Conservation (phyloP, 176 grass and related monocot species). For the Avena insularis region DNA sequence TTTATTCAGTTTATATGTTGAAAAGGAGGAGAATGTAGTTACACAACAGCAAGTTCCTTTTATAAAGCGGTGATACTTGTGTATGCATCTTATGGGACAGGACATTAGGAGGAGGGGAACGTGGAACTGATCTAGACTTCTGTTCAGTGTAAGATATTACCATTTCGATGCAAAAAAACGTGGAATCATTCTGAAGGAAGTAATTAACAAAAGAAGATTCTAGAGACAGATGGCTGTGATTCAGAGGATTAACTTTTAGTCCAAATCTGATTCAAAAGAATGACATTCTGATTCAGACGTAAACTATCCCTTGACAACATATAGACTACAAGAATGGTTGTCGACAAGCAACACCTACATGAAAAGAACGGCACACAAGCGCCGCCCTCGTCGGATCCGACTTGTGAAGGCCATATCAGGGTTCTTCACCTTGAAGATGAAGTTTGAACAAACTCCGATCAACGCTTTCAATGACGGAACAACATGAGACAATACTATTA, state of each 20-base stretch:
- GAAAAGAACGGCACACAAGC: no score
- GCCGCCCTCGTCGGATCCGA: no score
- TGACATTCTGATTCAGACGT: no score
- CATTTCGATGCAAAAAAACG: neutral
- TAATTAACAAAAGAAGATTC: neutral
- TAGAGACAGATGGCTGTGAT: neutral
- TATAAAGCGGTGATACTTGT: slow-evolving; percentile 13
- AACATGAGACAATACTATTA: no score
- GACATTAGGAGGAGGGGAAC: neutral
- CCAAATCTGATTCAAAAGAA: neutral
- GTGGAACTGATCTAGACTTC: neutral
- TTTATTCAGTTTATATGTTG: neutral
- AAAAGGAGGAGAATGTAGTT: neutral
- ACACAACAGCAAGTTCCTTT: slow-evolving; percentile 16
- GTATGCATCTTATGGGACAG: neutral
- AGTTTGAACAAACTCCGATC: no score
- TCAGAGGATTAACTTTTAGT: neutral
- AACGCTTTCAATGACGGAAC: no score
- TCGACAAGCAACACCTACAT: no score
- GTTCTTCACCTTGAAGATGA: no score
- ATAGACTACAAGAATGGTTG: no score
- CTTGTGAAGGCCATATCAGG: no score
- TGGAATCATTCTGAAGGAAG: neutral
- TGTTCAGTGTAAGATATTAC: neutral
- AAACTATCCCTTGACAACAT: no score